Evolutionary conservation across 2,329 filamentous ascomycete species (phyloP), one percentile per base, ranked within the genome.

Genomic region (Helotiales sp.): DNA sequence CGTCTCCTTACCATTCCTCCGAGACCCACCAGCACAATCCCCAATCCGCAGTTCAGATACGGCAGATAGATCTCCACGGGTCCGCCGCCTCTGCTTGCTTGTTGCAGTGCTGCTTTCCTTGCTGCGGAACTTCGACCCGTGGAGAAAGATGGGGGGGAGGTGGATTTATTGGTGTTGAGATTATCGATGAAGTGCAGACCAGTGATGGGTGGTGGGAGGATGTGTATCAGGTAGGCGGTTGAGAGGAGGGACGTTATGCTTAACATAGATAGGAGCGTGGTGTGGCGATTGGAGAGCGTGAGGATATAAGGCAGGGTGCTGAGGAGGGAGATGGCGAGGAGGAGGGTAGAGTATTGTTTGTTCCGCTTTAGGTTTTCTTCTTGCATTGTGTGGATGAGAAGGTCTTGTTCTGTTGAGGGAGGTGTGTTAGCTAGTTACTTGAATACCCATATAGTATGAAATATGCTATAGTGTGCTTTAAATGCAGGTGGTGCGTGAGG

Each of bases 161-260:
- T n/a, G n/a, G n/a, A n/a, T n/a, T n/a, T n/a, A n/a, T n/a, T 13
- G 7, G 32, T 26, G 40, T 69, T 79, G 71, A 83, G 83, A 0
- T 76, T 75, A 68, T 89, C 87, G 15, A 89, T 78, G 0, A 75
- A 65, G 0, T 76, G 57, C 32, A 89, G 80, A n/a, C 86, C 86
- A 0, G 87, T 89, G 2, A 79, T 76, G 0, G 83, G 81, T 0
- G 88, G 82, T 0, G 86, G 85, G 8, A 90, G 82, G 43, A 77
- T 80, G 71, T 84, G 82, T 0, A 93, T 80, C 1, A 89, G 82
- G 76, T 87, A 92, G 0, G 85, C 84, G 3, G 88, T 91, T 2
- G 84, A 85, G 20, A 83, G 80, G 20, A 93, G 83, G 26, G 87
- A 91, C 0, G 87, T 84, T n/a, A 92, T 80, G 52, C 84, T 82